Percentiles rank a stretch among this genome's conserved stretches.
These are phyloP conservation scores for Scutellaria galericulata DNA, from an alignment of 257 asterid genomes.

Conservation along the genomic window DNA sequence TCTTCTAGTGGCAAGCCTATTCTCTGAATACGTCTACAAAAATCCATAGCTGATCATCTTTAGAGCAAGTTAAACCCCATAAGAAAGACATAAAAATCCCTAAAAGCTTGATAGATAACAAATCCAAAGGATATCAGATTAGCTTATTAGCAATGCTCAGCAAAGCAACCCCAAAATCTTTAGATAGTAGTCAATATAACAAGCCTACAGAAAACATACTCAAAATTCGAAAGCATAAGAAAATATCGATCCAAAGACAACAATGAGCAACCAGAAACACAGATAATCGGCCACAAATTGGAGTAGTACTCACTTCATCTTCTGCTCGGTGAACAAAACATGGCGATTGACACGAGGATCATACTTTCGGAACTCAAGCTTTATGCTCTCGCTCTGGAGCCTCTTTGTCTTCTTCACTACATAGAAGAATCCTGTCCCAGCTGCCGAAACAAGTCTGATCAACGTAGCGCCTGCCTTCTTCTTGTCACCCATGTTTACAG, in stretches of 20 bases:
- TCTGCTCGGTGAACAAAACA: constrained; percentile 70
- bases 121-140: neutral
- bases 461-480: constrained; percentile 69
- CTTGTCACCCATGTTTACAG: constrained; percentile 58
- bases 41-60: neutral
- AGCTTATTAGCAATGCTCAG: neutral
- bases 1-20: neutral
- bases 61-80: neutral
- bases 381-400: constrained; percentile 51
- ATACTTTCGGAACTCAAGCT: constrained; percentile 70
- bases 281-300: neutral
- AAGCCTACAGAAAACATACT: neutral
- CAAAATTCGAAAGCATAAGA: neutral
- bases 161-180: constrained; percentile 10
- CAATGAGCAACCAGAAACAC: neutral
- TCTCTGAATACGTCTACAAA: neutral
- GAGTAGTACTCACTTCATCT: constrained; percentile 59
- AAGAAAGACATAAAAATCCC: neutral
- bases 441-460: constrained; percentile 70
- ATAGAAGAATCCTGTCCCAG: constrained; percentile 81
- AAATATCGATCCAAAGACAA: constrained; percentile 14
- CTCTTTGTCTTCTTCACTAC: constrained; percentile 66
- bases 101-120: neutral
- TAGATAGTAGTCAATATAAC: neutral
- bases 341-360: constrained; percentile 79